Evolutionary conservation across 768 basidiomycete species (phyloP).

Genomic region (Mycena rosella): DNA sequence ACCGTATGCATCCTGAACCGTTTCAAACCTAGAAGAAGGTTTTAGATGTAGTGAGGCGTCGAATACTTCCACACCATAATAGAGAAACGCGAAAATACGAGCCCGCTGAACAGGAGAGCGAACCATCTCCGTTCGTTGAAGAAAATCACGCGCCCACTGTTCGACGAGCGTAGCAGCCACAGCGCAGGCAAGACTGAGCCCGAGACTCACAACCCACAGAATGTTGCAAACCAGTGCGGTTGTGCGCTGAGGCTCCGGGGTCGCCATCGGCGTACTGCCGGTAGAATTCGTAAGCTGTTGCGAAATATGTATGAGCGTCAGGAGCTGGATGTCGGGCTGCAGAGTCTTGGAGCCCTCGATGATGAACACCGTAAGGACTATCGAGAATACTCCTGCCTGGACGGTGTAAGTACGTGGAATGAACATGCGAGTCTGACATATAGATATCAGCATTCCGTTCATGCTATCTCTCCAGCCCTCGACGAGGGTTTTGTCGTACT

Average conservation of each 20-base stretch:
- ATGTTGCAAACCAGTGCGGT: constrained; percentile 27
- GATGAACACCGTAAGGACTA: constrained; percentile 34
- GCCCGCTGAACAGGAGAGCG: constrained; percentile 33
- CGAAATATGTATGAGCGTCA: neutral
- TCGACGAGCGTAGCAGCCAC: constrained; percentile 35
- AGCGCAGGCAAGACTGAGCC: constrained; percentile 34
- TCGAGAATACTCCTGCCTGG: constrained; percentile 38
- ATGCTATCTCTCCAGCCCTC: constrained; percentile 35
- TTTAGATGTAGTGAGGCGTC: too few relatives aligned
- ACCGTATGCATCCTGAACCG: constrained; percentile 35
- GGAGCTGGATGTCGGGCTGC: constrained; percentile 11
- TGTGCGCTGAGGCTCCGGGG: neutral
- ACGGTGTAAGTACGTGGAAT: neutral
- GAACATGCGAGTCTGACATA: neutral
- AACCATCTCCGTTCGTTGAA: constrained; percentile 26
- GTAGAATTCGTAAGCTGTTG: constrained; percentile 16
- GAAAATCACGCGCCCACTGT: constrained; percentile 31
- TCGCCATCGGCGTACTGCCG: neutral
- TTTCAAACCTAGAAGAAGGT: too few relatives aligned
- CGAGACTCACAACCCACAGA: constrained; percentile 36
- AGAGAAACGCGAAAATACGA: constrained; percentile 22
- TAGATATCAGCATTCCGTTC: constrained; percentile 37
- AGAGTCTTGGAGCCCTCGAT: constrained; percentile 33
- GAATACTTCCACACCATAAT: too few relatives aligned
- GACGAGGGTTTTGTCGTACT: constrained; percentile 35